phyloP scores from a whole-genome alignment of 192 early-diverging fungal genomes.

The Entophlyctis luteolus region DNA sequence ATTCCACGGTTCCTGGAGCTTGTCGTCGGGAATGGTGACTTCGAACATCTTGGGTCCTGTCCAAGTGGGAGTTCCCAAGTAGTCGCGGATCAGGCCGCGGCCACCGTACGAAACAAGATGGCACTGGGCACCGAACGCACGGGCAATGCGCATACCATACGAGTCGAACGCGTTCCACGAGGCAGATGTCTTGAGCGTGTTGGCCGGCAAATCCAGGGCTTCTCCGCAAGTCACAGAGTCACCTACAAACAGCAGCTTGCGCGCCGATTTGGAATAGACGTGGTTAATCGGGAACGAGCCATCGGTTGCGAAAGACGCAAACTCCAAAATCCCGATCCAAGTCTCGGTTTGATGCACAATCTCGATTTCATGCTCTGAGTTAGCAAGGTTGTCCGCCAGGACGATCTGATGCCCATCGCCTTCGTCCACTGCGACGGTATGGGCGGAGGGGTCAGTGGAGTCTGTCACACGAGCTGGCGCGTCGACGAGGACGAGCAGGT shows the following conservation, averaged over 20 bases:
- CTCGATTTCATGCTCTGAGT: not conserved
- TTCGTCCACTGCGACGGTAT: no score
- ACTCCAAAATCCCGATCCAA: not conserved
- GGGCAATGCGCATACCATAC: not conserved
- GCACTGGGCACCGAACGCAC: not conserved
- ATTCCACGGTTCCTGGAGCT: not conserved
- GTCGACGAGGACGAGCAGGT: not conserved
- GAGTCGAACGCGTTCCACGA: not conserved
- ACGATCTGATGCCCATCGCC: no score
- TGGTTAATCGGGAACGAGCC: not conserved
- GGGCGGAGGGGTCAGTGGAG: not conserved
- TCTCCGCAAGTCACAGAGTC: not conserved
- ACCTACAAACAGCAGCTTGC: not conserved
- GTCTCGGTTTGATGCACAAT: not conserved
- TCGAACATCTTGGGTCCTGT: not conserved
- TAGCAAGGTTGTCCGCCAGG: not conserved
- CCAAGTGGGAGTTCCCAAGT: not conserved
- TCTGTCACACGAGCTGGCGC: not conserved
- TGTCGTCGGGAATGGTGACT: not conserved
- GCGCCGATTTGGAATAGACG: not conserved
- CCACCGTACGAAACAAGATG: not conserved
- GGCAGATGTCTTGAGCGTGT: not conserved
- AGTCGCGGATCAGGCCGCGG: not conserved
- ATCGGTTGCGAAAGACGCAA: not conserved
- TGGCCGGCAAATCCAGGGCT: not conserved